A percentile compares a stretch with the other conserved stretches of the same genome.
Conservation (phyloP, 192 early-diverging fungal genomes). For the Diversispora eburnea region DNA sequence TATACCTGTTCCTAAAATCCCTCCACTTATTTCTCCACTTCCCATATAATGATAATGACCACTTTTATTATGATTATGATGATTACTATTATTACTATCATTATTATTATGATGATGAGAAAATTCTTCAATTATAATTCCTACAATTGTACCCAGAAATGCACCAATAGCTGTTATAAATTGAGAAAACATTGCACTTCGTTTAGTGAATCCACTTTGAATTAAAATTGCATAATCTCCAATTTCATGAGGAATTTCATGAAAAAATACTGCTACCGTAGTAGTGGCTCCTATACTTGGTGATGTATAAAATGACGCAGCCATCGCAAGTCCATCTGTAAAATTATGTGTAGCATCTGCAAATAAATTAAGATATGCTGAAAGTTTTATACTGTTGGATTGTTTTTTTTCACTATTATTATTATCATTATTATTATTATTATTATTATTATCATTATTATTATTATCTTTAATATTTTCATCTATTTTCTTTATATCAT, state of each 20-base stretch:
- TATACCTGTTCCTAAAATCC: conserved; percentile 57
- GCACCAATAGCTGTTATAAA: conserved; percentile 80
- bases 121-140: conserved; percentile 72
- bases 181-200: conserved; percentile 71
- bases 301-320: conserved; percentile 78
- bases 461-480: conserved; percentile 14
- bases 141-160: conserved; percentile 72
- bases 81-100: neutral
- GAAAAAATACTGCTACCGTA: conserved; percentile 81
- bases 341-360: conserved; percentile 84
- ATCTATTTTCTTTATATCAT: conserved; percentile 34
- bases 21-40: conserved; percentile 11
- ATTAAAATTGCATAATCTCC: conserved; percentile 87
- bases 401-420: conserved; percentile 39
- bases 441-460: neutral
- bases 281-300: conserved; percentile 81
- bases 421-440: no score
- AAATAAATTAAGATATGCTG: conserved; percentile 78
- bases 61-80: neutral
- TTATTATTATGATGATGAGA: conserved; percentile 40
- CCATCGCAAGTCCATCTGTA: conserved; percentile 81
- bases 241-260: conserved; percentile 87
- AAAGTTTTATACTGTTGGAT: conserved; percentile 55
- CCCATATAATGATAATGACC: neutral
- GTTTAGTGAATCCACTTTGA: conserved; percentile 73